Evolutionary conservation across 1,284 basidiomycete genomes (phyloP), one percentile per base, ranked within the genome.

Genomic region (Heterobasidion occidentale): DNA sequence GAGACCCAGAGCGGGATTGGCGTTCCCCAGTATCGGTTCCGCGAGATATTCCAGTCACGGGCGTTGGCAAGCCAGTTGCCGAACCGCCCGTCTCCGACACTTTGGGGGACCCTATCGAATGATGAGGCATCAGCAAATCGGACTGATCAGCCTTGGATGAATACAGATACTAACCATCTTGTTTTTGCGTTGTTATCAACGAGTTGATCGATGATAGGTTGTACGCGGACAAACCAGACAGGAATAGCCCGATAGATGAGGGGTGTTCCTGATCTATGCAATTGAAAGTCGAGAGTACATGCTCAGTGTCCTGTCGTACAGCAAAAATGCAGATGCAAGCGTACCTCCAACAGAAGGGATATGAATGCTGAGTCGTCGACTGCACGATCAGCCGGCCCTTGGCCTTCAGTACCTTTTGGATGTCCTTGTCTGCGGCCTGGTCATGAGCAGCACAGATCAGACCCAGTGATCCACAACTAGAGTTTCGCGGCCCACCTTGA

Each of bases 1-100:
- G 90, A 95, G 36, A 79, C 93, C 97, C 97, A 99, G 42, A 99
- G 76, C 9, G 97, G 97, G 60, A 99, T 88, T 7, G 97, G 97
- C 7, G 96, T 99, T 48, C 96, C 97, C 96, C 96, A 99, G 72
- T 98, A 99, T 58, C 97, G 84, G 77, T 99, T 99, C 61, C 97
- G 82, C n/a, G 94, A 97, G 61, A 99, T 81, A 70, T 98, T 99
- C 97, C 97, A 99, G 70, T 99, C 97, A 36, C 96, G 84, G 11
- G 97, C 97, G 71, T 97, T 98, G 52, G 91, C 87, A 58, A 99
- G 78, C 97, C 97, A 99, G 71, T 92, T 96, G 33, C 94, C 94
- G 68, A 99, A 99, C 53, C 96, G 83, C 62, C 90, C 86, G 59
- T 98, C 95, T 9, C 94, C 92, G 52, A 99, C 88, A 62, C 77